These are phyloP conservation scores for Letharia lupina DNA, from an alignment of 495 filamentous ascomycete genomes.

Conservation along the genomic window DNA sequence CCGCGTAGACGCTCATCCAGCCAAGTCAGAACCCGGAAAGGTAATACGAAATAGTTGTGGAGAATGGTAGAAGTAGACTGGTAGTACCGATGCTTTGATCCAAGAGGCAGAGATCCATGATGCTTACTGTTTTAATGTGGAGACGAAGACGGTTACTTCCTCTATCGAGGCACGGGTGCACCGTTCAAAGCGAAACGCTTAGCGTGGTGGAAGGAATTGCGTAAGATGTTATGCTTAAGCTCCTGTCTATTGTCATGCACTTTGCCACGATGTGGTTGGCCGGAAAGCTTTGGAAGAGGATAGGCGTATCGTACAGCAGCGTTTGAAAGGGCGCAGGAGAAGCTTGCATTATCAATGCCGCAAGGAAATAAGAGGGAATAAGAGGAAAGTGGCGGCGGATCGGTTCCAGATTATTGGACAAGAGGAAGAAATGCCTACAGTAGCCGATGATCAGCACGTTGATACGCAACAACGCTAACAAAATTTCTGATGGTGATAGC, in stretches of 20 bases:
- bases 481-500: no score
- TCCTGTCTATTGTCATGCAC: no score
- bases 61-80: no score
- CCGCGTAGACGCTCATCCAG: neutral
- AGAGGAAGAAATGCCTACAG: neutral
- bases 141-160: no score
- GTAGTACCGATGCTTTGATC: no score
- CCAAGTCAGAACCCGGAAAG: neutral
- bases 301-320: no score
- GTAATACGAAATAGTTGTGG: neutral
- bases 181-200: conserved; percentile 6
- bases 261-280: neutral
- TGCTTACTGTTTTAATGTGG: no score
- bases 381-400: neutral
- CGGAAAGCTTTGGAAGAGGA: neutral
- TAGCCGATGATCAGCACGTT: conserved; percentile 14
- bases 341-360: no score
- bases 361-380: neutral
- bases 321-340: neutral
- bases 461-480: no score
- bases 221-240: neutral
- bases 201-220: neutral
- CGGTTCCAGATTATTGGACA: conserved; percentile 9
- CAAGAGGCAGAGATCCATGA: no score
- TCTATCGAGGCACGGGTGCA: conserved; percentile 4